A percentile compares a stretch with the other conserved stretches of the same genome.
Conservation (phyloP, 768 basidiomycete genomes). For the Amanita brunnescens region DNA sequence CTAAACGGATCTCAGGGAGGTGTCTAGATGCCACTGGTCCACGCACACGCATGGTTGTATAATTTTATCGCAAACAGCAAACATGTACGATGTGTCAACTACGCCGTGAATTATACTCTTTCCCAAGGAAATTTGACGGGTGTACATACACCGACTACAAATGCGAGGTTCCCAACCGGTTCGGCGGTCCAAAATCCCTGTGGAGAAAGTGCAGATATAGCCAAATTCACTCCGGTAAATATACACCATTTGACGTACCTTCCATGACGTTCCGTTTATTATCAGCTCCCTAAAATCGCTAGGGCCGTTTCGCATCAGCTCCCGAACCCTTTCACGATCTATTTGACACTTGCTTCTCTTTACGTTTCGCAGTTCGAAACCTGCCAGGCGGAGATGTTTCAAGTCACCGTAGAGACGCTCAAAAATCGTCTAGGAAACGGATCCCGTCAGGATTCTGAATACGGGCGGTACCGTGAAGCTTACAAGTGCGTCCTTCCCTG, state of each 20-base stretch:
- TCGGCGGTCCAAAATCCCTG: constrained; percentile 4
- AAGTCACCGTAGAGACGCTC: constrained; percentile 13
- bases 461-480: constrained; percentile 10
- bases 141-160: neutral
- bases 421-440: constrained; percentile 18
- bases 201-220: neutral
- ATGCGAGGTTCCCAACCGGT: neutral
- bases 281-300: constrained; percentile 20
- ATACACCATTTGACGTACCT: constrained; percentile 18
- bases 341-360: constrained; percentile 15
- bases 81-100: neutral
- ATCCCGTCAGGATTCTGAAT: neutral
- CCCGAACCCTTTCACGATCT: constrained; percentile 15
- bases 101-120: constrained; percentile 1
- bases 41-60: neutral
- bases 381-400: constrained; percentile 22
- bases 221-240: neutral
- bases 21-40: neutral
- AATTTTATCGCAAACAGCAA: neutral
- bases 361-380: constrained; percentile 24
- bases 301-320: constrained; percentile 18
- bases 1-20: neutral
- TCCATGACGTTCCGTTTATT: constrained; percentile 25
- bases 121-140: constrained; percentile 5
- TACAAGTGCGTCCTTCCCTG: constrained; percentile 25